A percentile compares a stretch with the other conserved stretches of the same genome.
Conservation (phyloP, 1,139 yeast genomes). For the Candida freyschussii region DNA sequence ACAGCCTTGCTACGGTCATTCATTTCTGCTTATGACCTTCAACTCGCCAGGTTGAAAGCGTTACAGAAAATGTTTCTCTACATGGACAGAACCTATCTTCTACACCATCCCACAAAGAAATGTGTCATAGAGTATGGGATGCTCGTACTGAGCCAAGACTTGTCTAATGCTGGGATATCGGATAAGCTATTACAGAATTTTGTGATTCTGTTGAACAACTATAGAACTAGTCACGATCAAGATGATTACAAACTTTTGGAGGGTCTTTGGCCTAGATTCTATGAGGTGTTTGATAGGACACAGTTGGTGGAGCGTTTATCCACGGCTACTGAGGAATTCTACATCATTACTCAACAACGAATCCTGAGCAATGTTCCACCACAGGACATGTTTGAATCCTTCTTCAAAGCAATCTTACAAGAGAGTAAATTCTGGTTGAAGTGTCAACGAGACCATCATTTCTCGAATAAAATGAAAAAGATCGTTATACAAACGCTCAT, state of each 20-base stretch:
- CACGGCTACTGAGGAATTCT: constrained; percentile 4
- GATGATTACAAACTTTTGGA: not conserved
- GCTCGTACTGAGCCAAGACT: constrained; percentile 7
- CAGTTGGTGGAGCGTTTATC: too few species aligned
- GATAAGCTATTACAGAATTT: constrained; percentile 3
- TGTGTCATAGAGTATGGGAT: constrained; percentile 21
- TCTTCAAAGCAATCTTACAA: constrained; percentile 4
- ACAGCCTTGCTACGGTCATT: constrained; percentile 7
- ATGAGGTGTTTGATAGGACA: not conserved
- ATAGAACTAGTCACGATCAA: constrained; percentile 2
- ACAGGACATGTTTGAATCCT: constrained; percentile 7
- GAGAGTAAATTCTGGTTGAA: constrained; percentile 17
- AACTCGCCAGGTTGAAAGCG: constrained; percentile 10
- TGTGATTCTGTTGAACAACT: constrained; percentile 1
- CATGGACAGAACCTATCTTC: constrained; percentile 33
- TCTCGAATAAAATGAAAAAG: constrained; percentile 4
- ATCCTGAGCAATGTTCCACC: constrained; percentile 3
- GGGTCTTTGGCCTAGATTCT: not conserved
- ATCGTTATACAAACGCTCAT: constrained; percentile 6
- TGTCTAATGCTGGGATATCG: constrained; percentile 9
- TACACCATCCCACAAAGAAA: constrained; percentile 25
- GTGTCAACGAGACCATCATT: not conserved
- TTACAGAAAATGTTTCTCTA: constrained; percentile 27
- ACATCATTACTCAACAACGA: constrained; percentile 6
- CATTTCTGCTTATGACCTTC: constrained; percentile 7